A percentile compares a stretch with the other conserved stretches of the same genome.
Conservation (phyloP, 2,329 filamentous ascomycete genomes). For the Colletotrichum euphorbiae region DNA sequence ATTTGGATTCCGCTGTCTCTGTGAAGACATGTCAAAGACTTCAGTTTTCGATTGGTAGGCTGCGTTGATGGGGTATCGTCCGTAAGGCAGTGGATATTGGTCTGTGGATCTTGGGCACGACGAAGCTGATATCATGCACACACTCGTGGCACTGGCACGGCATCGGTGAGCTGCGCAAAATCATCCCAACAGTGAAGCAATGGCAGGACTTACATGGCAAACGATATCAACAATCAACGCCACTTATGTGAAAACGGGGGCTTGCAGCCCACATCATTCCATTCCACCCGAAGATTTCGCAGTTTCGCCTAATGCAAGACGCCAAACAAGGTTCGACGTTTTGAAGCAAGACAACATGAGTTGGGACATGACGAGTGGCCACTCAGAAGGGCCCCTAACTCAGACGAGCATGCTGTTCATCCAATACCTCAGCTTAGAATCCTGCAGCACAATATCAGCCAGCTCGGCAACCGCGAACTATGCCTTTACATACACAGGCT, state of each 20-base stretch:
- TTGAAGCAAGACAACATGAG: slow-evolving; percentile 8
- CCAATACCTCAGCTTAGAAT: background rate
- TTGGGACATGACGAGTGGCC: background rate
- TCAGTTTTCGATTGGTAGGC: too few species aligned
- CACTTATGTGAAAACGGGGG: background rate
- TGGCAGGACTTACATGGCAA: background rate
- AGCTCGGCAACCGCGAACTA: too few species aligned
- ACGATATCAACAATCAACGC: background rate
- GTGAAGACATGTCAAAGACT: background rate
- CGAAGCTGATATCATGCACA: background rate
- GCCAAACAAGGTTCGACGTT: slow-evolving; percentile 1
- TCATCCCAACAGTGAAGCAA: slow-evolving; percentile 2
- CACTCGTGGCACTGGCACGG: background rate
- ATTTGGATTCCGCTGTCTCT: background rate
- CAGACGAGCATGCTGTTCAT: too few species aligned
- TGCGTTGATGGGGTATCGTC: too few species aligned
- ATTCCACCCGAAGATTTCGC: background rate
- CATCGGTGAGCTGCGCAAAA: background rate
- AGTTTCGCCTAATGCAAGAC: background rate
- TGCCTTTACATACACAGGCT: background rate
- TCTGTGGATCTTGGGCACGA: background rate
- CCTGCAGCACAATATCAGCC: background rate
- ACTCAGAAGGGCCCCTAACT: too few species aligned
- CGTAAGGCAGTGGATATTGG: background rate
- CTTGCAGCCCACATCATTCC: background rate